Base-by-base conservation (phyloP, 495 filamentous ascomycete genomes). In the Aspergillus coremiiformis region DNA sequence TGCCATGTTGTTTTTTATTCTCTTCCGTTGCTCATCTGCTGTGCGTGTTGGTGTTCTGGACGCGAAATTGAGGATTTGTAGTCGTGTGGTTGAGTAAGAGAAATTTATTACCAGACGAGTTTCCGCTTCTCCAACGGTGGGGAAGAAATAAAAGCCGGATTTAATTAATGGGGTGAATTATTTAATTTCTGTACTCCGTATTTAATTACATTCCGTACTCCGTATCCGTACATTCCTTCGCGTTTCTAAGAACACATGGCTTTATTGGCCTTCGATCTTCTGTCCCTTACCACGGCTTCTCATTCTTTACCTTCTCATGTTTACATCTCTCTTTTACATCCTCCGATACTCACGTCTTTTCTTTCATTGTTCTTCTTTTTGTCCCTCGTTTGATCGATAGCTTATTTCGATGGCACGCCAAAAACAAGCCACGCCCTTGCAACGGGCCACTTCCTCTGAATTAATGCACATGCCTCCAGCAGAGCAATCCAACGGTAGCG, bases 341-440 rank as follows among this genome's bases (percentile, higher is more conserved):
- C n/a, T n/a, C n/a, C n/a, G n/a, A n/a, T n/a, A n/a, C n/a, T n/a
- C n/a, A n/a, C n/a, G n/a, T n/a, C n/a, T n/a, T n/a, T n/a, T n/a
- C n/a, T n/a, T n/a, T n/a, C n/a, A n/a, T 22, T 23, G 5, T 12
- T 5, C 39, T 48, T 37, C 50, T 23, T 12, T 49, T 10, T 33
- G 29, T 49, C 33, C 17, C 33, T 39, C 33, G 11, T 39, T 27
- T 24, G 24, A 32, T 35, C n/a, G n/a, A n/a, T n/a, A n/a, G n/a
- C 20, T 49, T 51, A 22, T 24, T 39, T 17, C 60, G 60, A 90
- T 90, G 86, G 85, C 84, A 54, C 79, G 86, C 55, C 76, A 76
- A 51, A 90, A 90, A 65, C 84, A 87, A 72, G 62, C 79, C 33
- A 75, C 75, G 50, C 85, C 86, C 11, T 61, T 86, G 42, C 81